Conservation (phyloP, 768 basidiomycete species). For the Psilocybe subaeruginosa region DNA sequence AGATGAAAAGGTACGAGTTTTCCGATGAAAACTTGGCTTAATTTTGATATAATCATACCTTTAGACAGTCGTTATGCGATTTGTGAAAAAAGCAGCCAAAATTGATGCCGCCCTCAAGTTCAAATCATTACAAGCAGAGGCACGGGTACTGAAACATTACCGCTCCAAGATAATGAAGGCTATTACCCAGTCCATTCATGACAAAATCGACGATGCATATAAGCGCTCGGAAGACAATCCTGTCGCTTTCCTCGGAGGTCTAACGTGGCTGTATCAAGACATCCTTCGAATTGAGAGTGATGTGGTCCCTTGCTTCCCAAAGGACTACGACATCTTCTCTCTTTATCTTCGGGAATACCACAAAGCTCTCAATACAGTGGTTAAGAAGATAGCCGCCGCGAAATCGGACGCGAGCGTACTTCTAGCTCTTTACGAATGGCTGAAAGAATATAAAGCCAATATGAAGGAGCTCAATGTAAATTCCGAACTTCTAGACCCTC, state of each 20-base stretch:
- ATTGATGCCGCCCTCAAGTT: slow-evolving; percentile 92
- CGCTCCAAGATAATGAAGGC: slow-evolving; percentile 84
- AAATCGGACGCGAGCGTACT: slow-evolving; percentile 90
- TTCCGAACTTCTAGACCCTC: slow-evolving; percentile 80
- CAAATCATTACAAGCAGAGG: slow-evolving; percentile 91
- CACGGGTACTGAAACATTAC: slow-evolving; percentile 94
- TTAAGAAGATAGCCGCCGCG: slow-evolving; percentile 69
- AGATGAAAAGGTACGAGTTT: slow-evolving; percentile 81
- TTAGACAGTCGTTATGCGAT: slow-evolving; percentile 90
- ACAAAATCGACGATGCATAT: slow-evolving; percentile 71
- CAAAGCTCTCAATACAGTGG: slow-evolving; percentile 72
- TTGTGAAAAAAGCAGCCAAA: slow-evolving; percentile 93
- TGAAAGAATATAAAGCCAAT: slow-evolving; percentile 92
- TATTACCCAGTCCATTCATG: slow-evolving; percentile 77
- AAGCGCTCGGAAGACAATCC: slow-evolving; percentile 65
- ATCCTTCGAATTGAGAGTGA: slow-evolving; percentile 91
- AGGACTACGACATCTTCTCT: slow-evolving; percentile 87
- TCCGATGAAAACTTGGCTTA: slow-evolving; percentile 1
- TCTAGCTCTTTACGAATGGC: slow-evolving; percentile 87
- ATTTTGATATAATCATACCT: background rate
- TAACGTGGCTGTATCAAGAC: slow-evolving; percentile 95
- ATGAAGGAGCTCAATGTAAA: slow-evolving; percentile 94
- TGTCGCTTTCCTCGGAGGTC: slow-evolving; percentile 70
- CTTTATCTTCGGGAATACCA: slow-evolving; percentile 90
- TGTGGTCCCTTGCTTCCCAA: slow-evolving; percentile 89